Percentiles rank a stretch among this genome's conserved stretches.
Conservation (phyloP, 2,329 filamentous ascomycete genomes). For the Verticillium nubilum region DNA sequence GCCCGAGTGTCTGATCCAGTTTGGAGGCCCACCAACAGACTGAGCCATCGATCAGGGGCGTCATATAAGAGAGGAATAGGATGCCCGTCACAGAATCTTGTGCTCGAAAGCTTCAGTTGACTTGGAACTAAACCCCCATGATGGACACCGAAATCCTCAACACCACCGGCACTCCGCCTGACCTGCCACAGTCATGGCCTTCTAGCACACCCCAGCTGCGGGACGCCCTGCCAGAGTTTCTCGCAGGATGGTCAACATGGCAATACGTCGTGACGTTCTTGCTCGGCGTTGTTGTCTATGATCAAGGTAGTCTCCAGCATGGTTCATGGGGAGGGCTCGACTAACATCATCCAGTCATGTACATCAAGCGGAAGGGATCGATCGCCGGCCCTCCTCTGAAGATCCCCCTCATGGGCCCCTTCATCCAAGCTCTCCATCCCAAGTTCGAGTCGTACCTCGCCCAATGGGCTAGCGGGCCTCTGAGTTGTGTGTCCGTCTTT, state of each 20-base stretch:
- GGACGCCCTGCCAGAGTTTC: not conserved
- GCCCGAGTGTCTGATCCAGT: not conserved
- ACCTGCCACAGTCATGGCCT: constrained; percentile 3
- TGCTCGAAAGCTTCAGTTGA: no score
- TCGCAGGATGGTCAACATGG: constrained; percentile 18
- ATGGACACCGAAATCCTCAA: constrained; percentile 2
- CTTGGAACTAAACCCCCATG: no score
- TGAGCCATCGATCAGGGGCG: not conserved
- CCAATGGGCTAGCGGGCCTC: constrained; percentile 72
- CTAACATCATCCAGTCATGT: constrained; percentile 40
- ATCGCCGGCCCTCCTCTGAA: constrained; percentile 61
- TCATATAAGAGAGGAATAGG: not conserved
- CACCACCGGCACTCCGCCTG: not conserved
- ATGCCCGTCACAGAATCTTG: no score
- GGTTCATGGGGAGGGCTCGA: not conserved
- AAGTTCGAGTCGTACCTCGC: constrained; percentile 67
- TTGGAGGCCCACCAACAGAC: not conserved
- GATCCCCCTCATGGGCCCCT: constrained; percentile 68
- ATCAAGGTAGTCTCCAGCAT: constrained; percentile 25
- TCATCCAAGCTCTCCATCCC: constrained; percentile 68
- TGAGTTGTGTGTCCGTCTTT: constrained; percentile 80
- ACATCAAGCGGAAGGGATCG: constrained; percentile 54
- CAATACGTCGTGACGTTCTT: constrained; percentile 26
- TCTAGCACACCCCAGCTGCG: not conserved
- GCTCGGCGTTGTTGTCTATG: constrained; percentile 27